Conservation (phyloP, 2,329 filamentous ascomycete genomes). For the Arthrobotrys conoides region DNA sequence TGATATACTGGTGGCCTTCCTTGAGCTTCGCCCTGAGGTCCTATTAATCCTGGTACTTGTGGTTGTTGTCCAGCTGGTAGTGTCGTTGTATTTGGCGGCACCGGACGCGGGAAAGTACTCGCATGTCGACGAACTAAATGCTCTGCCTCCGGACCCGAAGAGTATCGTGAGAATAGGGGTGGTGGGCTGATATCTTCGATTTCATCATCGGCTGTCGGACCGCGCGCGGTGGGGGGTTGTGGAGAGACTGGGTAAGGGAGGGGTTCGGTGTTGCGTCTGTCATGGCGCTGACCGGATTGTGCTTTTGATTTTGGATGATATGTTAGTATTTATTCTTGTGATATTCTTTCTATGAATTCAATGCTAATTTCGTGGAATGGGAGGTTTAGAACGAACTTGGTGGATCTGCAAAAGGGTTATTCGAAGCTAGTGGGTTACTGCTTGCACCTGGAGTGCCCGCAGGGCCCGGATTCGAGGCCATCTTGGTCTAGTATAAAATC, state of each 20-base stretch:
- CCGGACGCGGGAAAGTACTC: conserved; percentile 29
- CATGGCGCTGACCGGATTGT: conserved; percentile 49
- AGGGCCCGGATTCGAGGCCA: conserved; percentile 51
- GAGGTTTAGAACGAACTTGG: conserved; percentile 25
- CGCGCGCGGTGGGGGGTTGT: conserved; percentile 5
- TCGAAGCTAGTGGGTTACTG: conserved; percentile 35
- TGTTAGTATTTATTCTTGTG: background rate
- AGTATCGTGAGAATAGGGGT: conserved; percentile 44
- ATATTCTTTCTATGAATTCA: background rate
- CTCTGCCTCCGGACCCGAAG: conserved; percentile 41
- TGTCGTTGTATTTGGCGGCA: background rate
- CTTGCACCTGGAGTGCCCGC: conserved; percentile 30
- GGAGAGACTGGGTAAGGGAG: conserved; percentile 54
- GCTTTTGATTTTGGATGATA: conserved; percentile 1
- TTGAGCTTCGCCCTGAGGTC: background rate
- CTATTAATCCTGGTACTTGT: background rate
- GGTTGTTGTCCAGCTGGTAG: conserved; percentile 3
- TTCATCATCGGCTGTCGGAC: conserved; percentile 42
- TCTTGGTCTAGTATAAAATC: conserved; percentile 20
- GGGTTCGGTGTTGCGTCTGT: conserved; percentile 52
- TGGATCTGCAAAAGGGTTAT: conserved; percentile 49
- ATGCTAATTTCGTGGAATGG: background rate
- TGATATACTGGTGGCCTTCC: conserved; percentile 15
- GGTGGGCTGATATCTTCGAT: conserved; percentile 25
- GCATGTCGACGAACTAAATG: conserved; percentile 45